Evolutionary conservation across 345 rosid species (phyloP).

Genomic region (Leavenworthia alabamica): DNA sequence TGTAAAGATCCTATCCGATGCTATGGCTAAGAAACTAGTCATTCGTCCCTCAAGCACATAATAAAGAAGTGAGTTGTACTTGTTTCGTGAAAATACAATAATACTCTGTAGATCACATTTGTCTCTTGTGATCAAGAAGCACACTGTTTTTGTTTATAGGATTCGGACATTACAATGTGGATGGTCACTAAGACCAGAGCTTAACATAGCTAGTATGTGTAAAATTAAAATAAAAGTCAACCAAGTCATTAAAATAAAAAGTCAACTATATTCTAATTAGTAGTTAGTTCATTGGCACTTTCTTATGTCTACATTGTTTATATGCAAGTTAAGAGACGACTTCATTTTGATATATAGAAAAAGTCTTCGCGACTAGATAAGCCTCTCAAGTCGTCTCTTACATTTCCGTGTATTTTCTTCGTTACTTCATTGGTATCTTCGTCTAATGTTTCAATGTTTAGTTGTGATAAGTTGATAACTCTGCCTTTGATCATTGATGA

Average conservation of each 20-base stretch:
- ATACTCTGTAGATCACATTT: background rate
- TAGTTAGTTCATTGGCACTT: too few species aligned
- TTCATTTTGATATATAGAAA: background rate
- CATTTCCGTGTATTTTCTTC: background rate
- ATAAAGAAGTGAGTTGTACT: background rate
- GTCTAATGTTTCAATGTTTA: background rate
- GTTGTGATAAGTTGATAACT: background rate
- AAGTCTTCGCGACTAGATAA: background rate
- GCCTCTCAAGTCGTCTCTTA: background rate
- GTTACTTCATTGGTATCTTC: background rate
- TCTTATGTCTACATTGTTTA: too few species aligned
- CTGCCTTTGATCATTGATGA: background rate
- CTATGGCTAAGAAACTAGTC: constrained; percentile 41
- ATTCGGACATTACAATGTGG: too few species aligned
- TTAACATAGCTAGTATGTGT: too few species aligned
- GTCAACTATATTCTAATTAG: too few species aligned
- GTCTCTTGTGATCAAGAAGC: too few species aligned
- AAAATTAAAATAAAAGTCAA: too few species aligned
- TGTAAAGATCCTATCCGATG: constrained; percentile 80
- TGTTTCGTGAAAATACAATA: background rate
- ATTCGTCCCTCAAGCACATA: constrained; percentile 1
- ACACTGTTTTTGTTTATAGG: too few species aligned
- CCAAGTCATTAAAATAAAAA: too few species aligned
- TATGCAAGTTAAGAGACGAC: constrained; percentile 7
- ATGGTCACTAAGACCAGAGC: too few species aligned